Evolutionary conservation across 805 yeast genomes (phyloP).

Genomic region (Scheffersomyces lignosus): DNA sequence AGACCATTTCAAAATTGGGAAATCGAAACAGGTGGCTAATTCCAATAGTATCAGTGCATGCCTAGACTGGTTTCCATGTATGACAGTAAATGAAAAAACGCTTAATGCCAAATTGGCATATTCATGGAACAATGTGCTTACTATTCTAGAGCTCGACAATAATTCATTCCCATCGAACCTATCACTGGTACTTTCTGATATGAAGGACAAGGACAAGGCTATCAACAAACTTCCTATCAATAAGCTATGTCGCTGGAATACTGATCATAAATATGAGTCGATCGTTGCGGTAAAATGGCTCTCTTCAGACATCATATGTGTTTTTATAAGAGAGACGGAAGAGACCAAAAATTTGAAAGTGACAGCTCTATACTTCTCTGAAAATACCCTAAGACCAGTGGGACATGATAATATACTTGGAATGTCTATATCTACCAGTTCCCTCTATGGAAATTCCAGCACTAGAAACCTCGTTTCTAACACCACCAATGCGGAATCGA

Average conservation of each 20-base stretch:
- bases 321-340: slow-evolving; percentile 14
- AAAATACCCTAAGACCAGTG: slow-evolving; percentile 1
- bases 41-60: slow-evolving; percentile 27
- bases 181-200: slow-evolving; percentile 22
- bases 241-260: slow-evolving; percentile 23
- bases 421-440: slow-evolving; percentile 19
- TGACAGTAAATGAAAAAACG: slow-evolving; percentile 27
- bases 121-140: slow-evolving; percentile 64
- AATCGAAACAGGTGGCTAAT: slow-evolving; percentile 36
- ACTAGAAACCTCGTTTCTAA: slow-evolving; percentile 14
- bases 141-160: slow-evolving; percentile 50
- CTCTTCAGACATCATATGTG: slow-evolving; percentile 25
- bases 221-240: slow-evolving; percentile 26
- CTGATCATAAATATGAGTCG: slow-evolving; percentile 6
- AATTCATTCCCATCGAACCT: slow-evolving; percentile 34
- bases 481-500: slow-evolving; percentile 1
- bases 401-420: slow-evolving; percentile 28
- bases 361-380: neutral
- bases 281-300: slow-evolving; percentile 61
- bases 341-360: neutral
- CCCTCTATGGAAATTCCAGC: neutral
- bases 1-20: slow-evolving; percentile 55
- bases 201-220: slow-evolving; percentile 39
- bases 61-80: slow-evolving; percentile 64
- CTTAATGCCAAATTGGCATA: slow-evolving; percentile 55